Base-by-base conservation (phyloP, 1,284 basidiomycete species). In the Psilocybe mexicana region DNA sequence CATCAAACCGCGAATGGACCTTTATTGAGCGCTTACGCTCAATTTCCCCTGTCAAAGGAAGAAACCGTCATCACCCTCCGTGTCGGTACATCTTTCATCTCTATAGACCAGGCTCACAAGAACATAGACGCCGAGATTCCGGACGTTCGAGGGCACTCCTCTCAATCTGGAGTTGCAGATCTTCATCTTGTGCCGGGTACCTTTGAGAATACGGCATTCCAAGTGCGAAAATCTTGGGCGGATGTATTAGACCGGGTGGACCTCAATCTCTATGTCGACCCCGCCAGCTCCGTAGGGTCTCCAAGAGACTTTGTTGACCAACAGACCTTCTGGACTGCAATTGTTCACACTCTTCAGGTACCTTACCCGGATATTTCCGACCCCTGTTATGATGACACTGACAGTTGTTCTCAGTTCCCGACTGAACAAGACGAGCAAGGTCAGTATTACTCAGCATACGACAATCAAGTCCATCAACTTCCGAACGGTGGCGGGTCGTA, bases 21-120 rank as follows among this genome's bases (percentile, higher is more conserved):
- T 0, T 66, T 82, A 12, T 70, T 92, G 3, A 80, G 84, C 14
- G 90, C 77, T 0, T 93, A 84, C 65, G 85, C 78, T 0, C 69
- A 72, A 2, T 90, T 93, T 63, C 67, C 59, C 6, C 14, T 54
- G 1, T 48, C 52, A 24, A 49, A 26, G 24, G 57, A 54, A 11
- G 52, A 61, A 12, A 63, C 66, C 12, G 69, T 69, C 1, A 79
- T 93, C 35, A 77, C 84, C 14, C 83, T 91, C 6, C 78, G 89
- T 7, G 75, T 94, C 1, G 90, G 89, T 0, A 87, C 90, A 7
- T 92, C 89, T 8, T 90, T 93, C 67, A 90, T 94, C 60, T 90
- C 88, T 0, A 74, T 87, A 12, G 85, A 87, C 6, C 90, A 93
- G 65, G 92, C 92, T 0, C 73, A 86, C 45, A 69, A 66, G 65